Base-by-base conservation (phyloP, 345 rosid species). In the Corymbia maculata region DNA sequence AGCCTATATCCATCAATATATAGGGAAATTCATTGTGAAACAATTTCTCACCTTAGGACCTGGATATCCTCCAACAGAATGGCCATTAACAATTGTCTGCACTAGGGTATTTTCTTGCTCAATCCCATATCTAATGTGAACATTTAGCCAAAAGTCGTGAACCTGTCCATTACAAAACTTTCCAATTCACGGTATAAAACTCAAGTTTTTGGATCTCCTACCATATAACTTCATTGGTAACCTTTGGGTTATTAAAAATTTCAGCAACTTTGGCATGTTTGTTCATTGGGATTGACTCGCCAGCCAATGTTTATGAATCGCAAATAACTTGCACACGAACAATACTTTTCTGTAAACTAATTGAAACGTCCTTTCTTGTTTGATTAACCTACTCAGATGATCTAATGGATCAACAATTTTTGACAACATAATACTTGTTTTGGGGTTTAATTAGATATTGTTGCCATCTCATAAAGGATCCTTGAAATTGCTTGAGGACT, bases 401-500 rank as follows among this genome's bases (percentile, higher is more conserved):
- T 32, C 6, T 3, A 2, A 68, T 32, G 0, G 1, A 32, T 59
- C 44, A 3, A 42, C 28, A n/a, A 15, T 7, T 11, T n/a, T 75
- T 44, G 47, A 84, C 17, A 11, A 51, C 22, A 51, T 47, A 52
- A 52, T 52, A 16, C 55, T 52, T 52, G 3, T 52, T 49, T 52
- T 30, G 49, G 86, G 75, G 87, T 51, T 55, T 36, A 36, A 90
- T 89, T 91, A 93, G 89, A 98, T 96, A 91, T 96, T 95, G 92
- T 98, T 96, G 51, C 97, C 98, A 7, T 99, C 98, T 17, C 98
- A 95, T 92, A 97, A 52, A 52, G 53, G 6, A 52, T 52, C 53
- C 53, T 52, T 6, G 88, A 96, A 82, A 96, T 96, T 87, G 98
- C 98, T 91, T 96, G 99, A 15, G 99, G 99, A 88, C 42, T 36